Evolutionary conservation across 257 asterid species (phyloP), one percentile per base, ranked within the genome.

Genomic region (Fraxinus anomala): DNA sequence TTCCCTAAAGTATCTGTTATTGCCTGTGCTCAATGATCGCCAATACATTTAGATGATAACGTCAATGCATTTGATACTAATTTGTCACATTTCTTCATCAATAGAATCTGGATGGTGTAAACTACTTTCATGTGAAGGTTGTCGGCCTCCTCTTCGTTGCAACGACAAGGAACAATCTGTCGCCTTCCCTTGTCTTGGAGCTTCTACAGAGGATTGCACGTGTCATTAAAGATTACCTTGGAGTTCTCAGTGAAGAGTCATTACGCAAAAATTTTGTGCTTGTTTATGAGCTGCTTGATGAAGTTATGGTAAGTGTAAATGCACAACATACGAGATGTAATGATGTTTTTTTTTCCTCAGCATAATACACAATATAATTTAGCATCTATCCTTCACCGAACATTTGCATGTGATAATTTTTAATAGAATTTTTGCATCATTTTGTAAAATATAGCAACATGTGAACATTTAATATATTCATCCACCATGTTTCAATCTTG

Each of bases 171-270:
- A 87, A 90, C 78, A 96, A 93, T 83, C 67, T 88, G 82, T 85
- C 99, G 63, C 98, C 99, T 80, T 96, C 99, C 81, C 88, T 96
- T 36, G 98, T 97, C 67, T 80, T 93, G 89, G 99, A 96, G 91
- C 98, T 96, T 84, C 86, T 96, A 56, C 99, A 96, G 80, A 96
- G 99, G 90, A 90, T 93, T 91, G 96, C 97, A 31, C 99, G 98
- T 10, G 99, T 91, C 80, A 90, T 87, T 86, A 96, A 96, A 88
- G 99, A 96, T 87, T 96, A 96, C 85, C 98, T 96, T 72, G 99
- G 99, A 68, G 88, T 96, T 83, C 97, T 96, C 23, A 96, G 81
- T 82, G 99, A 96, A 84, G 99, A 96, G 81, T 94, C 99, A 1
- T 80, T 96, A 72, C 88, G 99, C 3, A 96, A 96, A 85, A 93